Base-by-base conservation (phyloP, 345 rosid species). In the Ricinus communis region DNA sequence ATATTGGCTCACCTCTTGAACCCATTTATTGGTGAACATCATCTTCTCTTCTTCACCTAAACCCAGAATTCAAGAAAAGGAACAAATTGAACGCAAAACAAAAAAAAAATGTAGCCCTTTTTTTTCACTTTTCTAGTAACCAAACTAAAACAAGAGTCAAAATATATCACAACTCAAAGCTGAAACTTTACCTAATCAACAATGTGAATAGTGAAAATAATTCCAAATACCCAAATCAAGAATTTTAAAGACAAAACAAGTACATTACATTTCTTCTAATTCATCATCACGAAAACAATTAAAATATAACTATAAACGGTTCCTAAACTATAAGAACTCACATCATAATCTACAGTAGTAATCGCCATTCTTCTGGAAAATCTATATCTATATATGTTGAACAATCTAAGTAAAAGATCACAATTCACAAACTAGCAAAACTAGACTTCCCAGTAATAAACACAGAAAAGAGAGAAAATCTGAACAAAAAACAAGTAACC, bases 1-100 rank as follows among this genome's bases (percentile, higher is more conserved):
- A 9, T 28, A 18, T 62, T 45, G 36, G 58, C 71, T 66, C 41
- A 73, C 76, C 71, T 57, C 59, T 46, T 41, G 70, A 65, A 56
- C 53, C 76, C 66, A 49, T 47, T 30, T 58, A 49, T 57, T 51
- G 0, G 65, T 24, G 25, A 43, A 73, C 76, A 73, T 73, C 51
- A 62, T 59, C 57, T 38, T 24, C 57, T 57, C 51, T 56, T 36
- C 65, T 58, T 66, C 60, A 73, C 65, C 76, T 54, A 41, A 49
- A 73, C 25, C 25, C 30, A 24, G 10, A 55, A 65, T 53, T 55
- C 55, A 63, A 45, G 65, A 64, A 57, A 8, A 65, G 56, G 1
- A 30, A 43, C 54, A 64, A 56, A 70, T 16, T 5, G 14, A 27
- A 19, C n/a, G 45, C 54, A 19, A 41, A 41, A 14, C 56, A 65